Evolutionary conservation across 495 filamentous ascomycete species (phyloP).

Genomic region (Parmelia sp.): DNA sequence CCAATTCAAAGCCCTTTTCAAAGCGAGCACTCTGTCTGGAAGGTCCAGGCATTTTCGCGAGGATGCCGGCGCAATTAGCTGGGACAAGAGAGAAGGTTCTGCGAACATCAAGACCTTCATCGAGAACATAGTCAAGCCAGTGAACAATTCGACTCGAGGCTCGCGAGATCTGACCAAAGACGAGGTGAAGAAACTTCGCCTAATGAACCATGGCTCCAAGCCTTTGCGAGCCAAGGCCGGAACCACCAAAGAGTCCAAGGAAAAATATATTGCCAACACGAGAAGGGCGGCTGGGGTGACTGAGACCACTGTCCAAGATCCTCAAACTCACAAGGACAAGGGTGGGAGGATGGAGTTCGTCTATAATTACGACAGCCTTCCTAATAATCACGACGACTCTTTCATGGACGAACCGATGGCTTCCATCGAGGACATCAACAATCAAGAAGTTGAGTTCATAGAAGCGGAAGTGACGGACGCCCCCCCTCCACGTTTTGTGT

Average conservation of each 20-base stretch:
- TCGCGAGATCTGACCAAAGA: conserved; percentile 1
- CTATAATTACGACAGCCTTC: background rate
- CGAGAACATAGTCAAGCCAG: background rate
- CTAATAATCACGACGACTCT: background rate
- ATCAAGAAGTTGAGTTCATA: background rate
- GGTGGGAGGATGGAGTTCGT: too few relatives aligned
- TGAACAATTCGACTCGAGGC: background rate
- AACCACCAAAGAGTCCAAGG: background rate
- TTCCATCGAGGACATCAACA: background rate
- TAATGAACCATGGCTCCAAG: background rate
- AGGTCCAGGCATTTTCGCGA: background rate
- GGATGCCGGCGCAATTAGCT: background rate
- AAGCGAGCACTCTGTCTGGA: background rate
- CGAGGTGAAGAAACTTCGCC: background rate
- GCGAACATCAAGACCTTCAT: background rate
- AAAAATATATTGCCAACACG: background rate
- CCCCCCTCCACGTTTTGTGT: background rate
- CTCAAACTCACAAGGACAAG: too few relatives aligned
- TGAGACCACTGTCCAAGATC: too few relatives aligned
- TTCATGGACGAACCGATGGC: background rate
- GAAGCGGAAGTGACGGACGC: background rate
- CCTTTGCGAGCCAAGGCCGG: background rate
- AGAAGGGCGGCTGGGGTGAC: background rate
- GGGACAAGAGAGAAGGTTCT: background rate
- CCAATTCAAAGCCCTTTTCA: background rate